Base-by-base conservation (phyloP, 257 asterid species). In the Cynanchum wilfordii region DNA sequence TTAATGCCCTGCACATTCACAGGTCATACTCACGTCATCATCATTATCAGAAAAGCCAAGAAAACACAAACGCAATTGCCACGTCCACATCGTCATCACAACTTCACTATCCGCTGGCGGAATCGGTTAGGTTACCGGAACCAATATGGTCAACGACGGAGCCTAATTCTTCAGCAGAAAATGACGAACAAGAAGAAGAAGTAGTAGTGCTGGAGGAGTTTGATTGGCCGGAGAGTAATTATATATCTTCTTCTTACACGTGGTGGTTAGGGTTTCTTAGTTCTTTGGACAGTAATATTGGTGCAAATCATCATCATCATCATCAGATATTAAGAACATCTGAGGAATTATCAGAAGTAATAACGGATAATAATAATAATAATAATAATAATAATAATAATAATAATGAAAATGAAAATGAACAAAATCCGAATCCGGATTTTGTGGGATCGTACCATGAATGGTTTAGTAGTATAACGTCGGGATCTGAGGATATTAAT, bases 61-160 rank as follows among this genome's bases (percentile, higher is more conserved):
- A 40, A 30, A 64, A 17, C 24, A 51, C 22, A 8, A 54, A 19
- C 8, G 2, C 24, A 54, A 54, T 0, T 16, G 36, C 24, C 72
- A 68, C 0, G 20, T 11, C 51, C 7, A n/a, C 38, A 54, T 33
- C 16, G 10, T 12, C 74, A 0, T 7, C 58, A 42, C 62, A 51
- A 49, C 73, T 24, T 44, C 64, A 52, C 30, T 71, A 54, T 45
- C 85, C 82, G 52, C 51, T 78, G n/a, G 56, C 76, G 70, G 85
- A 82, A 6, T 73, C 89, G 2, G 71, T 78, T 63, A 81, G 78
- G 4, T 8, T 25, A 22, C 82, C 87, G 3, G 71, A 77, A 68
- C 82, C 86, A n/a, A 79, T 80, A 7, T 79, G 86, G 88, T 81
- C 82, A 22, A 81, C 86, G 51, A 81, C 88, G 12, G 81, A 80